Base-by-base conservation (phyloP, 192 early-diverging fungal species). In the Umbelopsis sp. region DNA sequence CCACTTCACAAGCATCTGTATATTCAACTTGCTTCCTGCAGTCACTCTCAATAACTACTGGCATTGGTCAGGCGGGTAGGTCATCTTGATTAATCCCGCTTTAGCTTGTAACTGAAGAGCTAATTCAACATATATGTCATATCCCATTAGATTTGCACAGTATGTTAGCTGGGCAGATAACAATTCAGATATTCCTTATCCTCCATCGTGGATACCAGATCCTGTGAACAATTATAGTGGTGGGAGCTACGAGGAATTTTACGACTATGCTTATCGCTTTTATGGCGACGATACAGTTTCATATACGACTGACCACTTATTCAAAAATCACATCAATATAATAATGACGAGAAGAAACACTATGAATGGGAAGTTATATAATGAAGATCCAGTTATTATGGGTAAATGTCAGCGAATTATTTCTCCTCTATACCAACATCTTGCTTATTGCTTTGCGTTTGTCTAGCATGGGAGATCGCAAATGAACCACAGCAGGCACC, bases 1-100 rank as follows among this genome's bases (percentile, higher is more conserved):
- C 26, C 12, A 2, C 25, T 41, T 6, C 5, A 41, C 38, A 1
- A 41, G 38, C 38, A 49, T 3, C 16, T 49, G 47, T 17, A 16
- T 17, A 16, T 49, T 44, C 43, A 44, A 44, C 20, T 71, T 67
- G 38, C 12, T 31, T 65, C 34, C 22, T 49, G 20, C 32, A 75
- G 69, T 89, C 56, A 79, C 84, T 8, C 66, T 91, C 25, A 74
- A 70, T 36, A 91, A 91, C 71, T 91, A 83, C 76, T 91, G 90
- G 90, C 88, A 90, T 14, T 91, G 90, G 90, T 87, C 85, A 74
- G 90, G 90, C 38, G 88, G 88, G 77, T 78, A 74, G 71, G 31
- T 36, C 25, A 34, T 14, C 16, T n/a, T 20, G 10, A 36, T 56
- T 7, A 62, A 36, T 34, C 47, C 16, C 45, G 14, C 14, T 47